Percentiles rank a stretch among this genome's conserved stretches.
Evolutionary conservation across 2,329 filamentous ascomycete genomes (phyloP).

Genomic region (Cytospora chrysosperma): DNA sequence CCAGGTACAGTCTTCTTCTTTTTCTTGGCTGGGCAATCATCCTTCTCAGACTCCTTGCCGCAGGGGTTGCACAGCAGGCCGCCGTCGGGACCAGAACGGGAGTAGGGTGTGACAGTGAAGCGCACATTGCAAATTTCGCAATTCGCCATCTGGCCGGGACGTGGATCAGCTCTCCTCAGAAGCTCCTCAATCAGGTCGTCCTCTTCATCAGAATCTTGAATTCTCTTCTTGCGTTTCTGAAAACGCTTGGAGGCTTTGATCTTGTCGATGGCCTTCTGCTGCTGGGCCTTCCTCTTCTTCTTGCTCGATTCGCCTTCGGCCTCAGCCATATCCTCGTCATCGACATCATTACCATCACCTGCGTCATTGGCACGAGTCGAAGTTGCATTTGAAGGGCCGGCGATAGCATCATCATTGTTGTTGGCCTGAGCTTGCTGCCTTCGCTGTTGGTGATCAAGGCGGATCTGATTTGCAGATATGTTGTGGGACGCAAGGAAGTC

Average conservation of each 20-base stretch:
- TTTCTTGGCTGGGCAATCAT: conserved; percentile 58
- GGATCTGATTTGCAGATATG: conserved; percentile 62
- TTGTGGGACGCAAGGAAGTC: conserved; percentile 64
- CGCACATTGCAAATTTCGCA: conserved; percentile 83
- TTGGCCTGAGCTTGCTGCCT: conserved; percentile 40
- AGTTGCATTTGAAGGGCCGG: conserved; percentile 18
- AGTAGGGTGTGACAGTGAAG: conserved; percentile 91
- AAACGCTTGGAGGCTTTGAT: conserved; percentile 61
- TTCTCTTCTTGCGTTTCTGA: conserved; percentile 50
- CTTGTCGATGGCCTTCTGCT: conserved; percentile 57
- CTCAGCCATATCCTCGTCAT: conserved; percentile 11
- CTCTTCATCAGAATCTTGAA: conserved; percentile 43
- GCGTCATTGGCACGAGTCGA: conserved; percentile 28
- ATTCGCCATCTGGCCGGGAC: conserved; percentile 85
- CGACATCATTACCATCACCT: conserved; percentile 19
- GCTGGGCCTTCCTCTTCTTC: conserved; percentile 55
- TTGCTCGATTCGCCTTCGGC: conserved; percentile 27
- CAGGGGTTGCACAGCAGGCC: conserved; percentile 84
- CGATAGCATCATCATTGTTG: conserved; percentile 33
- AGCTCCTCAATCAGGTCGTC: conserved; percentile 51
- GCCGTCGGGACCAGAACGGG: conserved; percentile 75
- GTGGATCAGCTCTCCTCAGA: conserved; percentile 48
- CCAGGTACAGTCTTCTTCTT: conserved; percentile 55
- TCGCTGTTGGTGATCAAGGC: conserved; percentile 44
- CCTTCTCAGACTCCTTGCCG: conserved; percentile 69